A percentile compares a stretch with the other conserved stretches of the same genome.
Evolutionary conservation across 2,329 filamentous ascomycete genomes (phyloP).

Genomic region (Ilyonectria robusta): DNA sequence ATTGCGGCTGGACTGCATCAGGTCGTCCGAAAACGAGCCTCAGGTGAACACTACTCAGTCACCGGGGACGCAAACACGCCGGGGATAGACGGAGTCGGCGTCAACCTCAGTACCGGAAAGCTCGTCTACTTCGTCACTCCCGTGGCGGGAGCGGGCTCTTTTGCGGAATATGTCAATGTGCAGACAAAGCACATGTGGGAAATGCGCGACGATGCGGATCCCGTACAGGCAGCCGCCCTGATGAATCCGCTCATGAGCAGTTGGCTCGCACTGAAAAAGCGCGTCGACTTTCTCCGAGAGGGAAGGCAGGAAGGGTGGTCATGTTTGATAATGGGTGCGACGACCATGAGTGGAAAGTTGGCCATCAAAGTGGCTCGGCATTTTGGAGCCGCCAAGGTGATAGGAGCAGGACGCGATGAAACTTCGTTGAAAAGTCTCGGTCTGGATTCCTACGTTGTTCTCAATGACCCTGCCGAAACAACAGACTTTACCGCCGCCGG

Average conservation of each 20-base stretch:
- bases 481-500: slow-evolving; percentile 62
- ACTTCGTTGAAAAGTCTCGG: slow-evolving; percentile 57
- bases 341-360: slow-evolving; percentile 65
- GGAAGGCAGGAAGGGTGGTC: slow-evolving; percentile 56
- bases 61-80: slow-evolving; percentile 61
- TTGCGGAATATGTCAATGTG: slow-evolving; percentile 66
- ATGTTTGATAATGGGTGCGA: slow-evolving; percentile 67
- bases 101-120: slow-evolving; percentile 59
- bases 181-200: slow-evolving; percentile 54
- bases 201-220: slow-evolving; percentile 61
- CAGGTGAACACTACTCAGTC: slow-evolving; percentile 67
- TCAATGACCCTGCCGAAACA: slow-evolving; percentile 56
- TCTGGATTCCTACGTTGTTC: slow-evolving; percentile 62
- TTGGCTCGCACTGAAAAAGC: slow-evolving; percentile 69
- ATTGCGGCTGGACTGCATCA: slow-evolving; percentile 67
- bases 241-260: slow-evolving; percentile 69
- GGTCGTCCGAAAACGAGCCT: slow-evolving; percentile 67
- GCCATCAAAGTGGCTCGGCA: slow-evolving; percentile 63
- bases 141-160: slow-evolving; percentile 53
- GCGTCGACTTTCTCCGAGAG: slow-evolving; percentile 52
- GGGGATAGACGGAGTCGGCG: slow-evolving; percentile 68
- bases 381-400: slow-evolving; percentile 64
- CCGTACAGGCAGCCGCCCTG: slow-evolving; percentile 64
- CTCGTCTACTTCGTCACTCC: slow-evolving; percentile 63
- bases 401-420: slow-evolving; percentile 67